Evolutionary conservation across 306 rosid genomes (phyloP).

Genomic region (Prunus salicina): DNA sequence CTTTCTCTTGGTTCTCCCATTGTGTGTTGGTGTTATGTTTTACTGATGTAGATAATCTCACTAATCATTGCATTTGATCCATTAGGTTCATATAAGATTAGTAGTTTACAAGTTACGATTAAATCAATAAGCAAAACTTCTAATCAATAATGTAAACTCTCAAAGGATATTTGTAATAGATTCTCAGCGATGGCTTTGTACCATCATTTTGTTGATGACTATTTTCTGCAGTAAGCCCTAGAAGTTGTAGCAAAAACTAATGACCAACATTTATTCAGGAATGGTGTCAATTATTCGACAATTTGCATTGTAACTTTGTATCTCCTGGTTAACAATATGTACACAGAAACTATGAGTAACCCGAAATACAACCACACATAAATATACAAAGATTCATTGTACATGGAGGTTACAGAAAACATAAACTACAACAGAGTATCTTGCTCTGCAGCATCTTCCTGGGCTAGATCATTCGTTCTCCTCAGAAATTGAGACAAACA

Average conservation of each 20-base stretch:
- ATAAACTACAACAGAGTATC: slow-evolving; percentile 48
- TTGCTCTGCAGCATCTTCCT: slow-evolving; percentile 42
- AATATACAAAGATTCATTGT: neutral
- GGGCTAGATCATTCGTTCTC: slow-evolving; percentile 46
- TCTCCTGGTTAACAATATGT: too few species aligned
- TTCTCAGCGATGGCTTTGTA: too few species aligned
- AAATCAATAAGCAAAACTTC: neutral
- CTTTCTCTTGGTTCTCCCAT: neutral
- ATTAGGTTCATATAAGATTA: too few species aligned
- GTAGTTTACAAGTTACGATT: neutral
- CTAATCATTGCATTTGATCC: too few species aligned
- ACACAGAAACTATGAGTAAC: neutral
- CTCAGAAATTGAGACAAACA: slow-evolving; percentile 43
- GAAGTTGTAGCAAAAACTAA: neutral
- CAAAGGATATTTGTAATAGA: too few species aligned
- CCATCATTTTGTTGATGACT: too few species aligned
- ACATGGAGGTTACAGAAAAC: slow-evolving; percentile 13
- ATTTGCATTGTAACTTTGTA: neutral
- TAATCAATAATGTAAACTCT: neutral
- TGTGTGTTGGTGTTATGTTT: too few species aligned
- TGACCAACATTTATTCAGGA: neutral
- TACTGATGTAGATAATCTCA: too few species aligned
- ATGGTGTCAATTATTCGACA: neutral
- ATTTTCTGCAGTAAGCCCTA: too few species aligned
- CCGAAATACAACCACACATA: neutral